A percentile compares a stretch with the other conserved stretches of the same genome.
Evolutionary conservation across 768 basidiomycete species (phyloP).

Genomic region (Phaeolepiota aurea): DNA sequence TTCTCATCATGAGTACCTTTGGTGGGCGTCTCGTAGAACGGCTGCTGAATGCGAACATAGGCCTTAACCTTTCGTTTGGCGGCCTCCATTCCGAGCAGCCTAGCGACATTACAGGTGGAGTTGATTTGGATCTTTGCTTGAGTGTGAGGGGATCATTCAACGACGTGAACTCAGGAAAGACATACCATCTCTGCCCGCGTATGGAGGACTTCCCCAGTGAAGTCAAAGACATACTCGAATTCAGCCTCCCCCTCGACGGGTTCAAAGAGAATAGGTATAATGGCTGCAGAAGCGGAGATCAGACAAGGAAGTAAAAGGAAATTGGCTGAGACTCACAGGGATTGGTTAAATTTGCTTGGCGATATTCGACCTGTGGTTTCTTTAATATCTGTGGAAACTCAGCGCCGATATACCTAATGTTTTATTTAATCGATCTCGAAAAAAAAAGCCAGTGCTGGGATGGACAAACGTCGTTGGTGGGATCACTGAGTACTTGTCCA

Average conservation of each 20-base stretch:
- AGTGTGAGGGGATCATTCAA: conserved; percentile 6
- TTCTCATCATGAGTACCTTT: conserved; percentile 64
- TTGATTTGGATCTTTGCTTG: conserved; percentile 63
- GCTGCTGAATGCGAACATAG: conserved; percentile 69
- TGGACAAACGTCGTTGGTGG: conserved; percentile 23
- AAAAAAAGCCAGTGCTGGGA: background rate
- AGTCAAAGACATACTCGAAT: conserved; percentile 80
- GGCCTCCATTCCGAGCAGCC: conserved; percentile 66
- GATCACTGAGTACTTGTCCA: conserved; percentile 24
- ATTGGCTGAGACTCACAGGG: conserved; percentile 36
- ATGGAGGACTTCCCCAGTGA: conserved; percentile 70
- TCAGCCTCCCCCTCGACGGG: conserved; percentile 60
- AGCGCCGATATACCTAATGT: conserved; percentile 62
- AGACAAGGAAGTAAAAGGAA: conserved; percentile 5
- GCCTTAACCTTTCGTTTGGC: conserved; percentile 73
- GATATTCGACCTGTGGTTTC: conserved; percentile 68
- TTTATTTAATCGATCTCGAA: background rate
- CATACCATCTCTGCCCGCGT: conserved; percentile 71
- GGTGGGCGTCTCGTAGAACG: conserved; percentile 68
- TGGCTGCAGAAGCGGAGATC: conserved; percentile 24
- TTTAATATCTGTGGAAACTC: conserved; percentile 66
- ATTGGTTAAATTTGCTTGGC: conserved; percentile 74
- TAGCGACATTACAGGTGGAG: conserved; percentile 62
- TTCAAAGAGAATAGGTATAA: conserved; percentile 61
- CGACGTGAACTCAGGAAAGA: conserved; percentile 8